Evolutionary conservation across 106 monocot genomes (phyloP), one percentile per base, ranked within the genome.

Genomic region (Dendrobium catenatum): DNA sequence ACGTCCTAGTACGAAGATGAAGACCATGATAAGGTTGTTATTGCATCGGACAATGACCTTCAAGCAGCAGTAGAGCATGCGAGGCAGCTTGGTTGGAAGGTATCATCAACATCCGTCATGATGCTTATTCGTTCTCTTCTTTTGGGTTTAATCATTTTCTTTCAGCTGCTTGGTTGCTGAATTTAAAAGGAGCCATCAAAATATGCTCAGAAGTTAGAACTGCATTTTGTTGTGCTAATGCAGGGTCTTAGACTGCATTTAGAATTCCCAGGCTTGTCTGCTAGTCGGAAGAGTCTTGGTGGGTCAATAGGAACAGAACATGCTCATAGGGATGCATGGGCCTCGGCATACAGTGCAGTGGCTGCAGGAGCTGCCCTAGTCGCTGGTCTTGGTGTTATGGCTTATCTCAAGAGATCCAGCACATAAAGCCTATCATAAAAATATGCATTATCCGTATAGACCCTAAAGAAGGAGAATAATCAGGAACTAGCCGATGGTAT

Each of bases 61-160:
- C 82, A 80, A 1, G 95, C 93, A 79, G 97, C 97, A 24, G 91
- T 98, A 17, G 93, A 95, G 55, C 97, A 98, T 81, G 97, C 97
- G 8, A 92, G 83, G 68, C 82, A 91, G 49, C 89, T 87, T 76
- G 97, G 95, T 42, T 95, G 87, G 93, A 98, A 98, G 97, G 97
- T 92, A 90, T 51, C 68, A 13, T 70, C 68, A 70, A 70, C 68
- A 33, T 33, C 68, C 1, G 9, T 70, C 59, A 11, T 8, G 72
- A 51, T 51, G 51, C 51, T 51, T 51, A 51, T 51, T 51, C 51
- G 10, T 51, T 51, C 13, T 51, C 51, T 51, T 51, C 51, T 51
- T 51, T 51, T 13, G 51, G 0, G 51, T 51, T 51, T 10, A 51
- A 13, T 13, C 15, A 15, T 51, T 2, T 51, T 51, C 51, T 51